Conservation (phyloP, 306 rosid genomes). For the Arachis stenosperma region DNA sequence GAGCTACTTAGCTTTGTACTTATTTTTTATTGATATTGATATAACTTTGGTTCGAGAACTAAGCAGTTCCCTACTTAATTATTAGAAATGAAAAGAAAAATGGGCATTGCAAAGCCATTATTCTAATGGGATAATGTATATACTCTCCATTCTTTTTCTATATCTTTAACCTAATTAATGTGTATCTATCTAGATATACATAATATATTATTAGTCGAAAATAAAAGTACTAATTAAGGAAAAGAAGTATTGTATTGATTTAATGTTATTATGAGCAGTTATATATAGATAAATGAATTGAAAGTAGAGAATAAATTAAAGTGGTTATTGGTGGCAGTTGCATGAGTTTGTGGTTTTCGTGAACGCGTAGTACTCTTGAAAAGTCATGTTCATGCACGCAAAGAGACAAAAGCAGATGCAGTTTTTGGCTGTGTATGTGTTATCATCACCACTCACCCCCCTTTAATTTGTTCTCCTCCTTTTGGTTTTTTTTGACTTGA, state of each 20-base stretch:
- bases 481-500: conserved; percentile 18
- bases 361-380: conserved; percentile 36
- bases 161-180: no score
- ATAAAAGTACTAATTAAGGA: no score
- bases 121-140: background rate
- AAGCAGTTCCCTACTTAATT: conserved; percentile 16
- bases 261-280: no score
- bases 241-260: no score
- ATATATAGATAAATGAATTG: no score
- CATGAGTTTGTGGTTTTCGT: conserved; percentile 33
- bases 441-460: background rate
- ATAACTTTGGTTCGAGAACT: background rate
- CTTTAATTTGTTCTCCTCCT: background rate
- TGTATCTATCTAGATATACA: no score
- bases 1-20: conserved; percentile 1
- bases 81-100: no score
- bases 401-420: conserved; percentile 31
- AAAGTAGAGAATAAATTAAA: background rate
- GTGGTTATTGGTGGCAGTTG: conserved; percentile 37
- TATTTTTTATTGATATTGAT: conserved; percentile 31
- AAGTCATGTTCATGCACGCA: conserved; percentile 19
- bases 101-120: conserved; percentile 6
- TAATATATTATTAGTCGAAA: no score
- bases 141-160: no score
- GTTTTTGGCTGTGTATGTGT: background rate